phyloP scores from a whole-genome alignment of 2,329 filamentous ascomycete species.

The Penicillium brevicompactum region DNA sequence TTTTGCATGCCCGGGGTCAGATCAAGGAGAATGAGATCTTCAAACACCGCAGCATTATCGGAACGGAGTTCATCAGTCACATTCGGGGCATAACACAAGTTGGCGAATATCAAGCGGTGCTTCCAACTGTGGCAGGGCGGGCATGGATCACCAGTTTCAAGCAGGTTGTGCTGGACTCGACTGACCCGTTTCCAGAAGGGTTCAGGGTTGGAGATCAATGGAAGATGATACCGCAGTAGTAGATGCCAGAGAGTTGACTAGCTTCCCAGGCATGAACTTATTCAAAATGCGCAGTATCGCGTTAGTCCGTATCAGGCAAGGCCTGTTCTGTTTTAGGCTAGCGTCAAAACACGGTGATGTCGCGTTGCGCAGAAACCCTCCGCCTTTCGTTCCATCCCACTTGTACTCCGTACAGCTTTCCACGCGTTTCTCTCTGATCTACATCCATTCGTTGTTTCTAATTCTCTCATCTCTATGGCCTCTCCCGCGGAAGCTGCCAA shows the following conservation, averaged over 20 bases:
- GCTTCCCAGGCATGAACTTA: neutral
- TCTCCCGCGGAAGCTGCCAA: neutral
- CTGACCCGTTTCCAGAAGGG: conserved; percentile 48
- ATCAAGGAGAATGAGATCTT: conserved; percentile 42
- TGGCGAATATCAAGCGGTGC: conserved; percentile 42
- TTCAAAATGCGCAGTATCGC: neutral
- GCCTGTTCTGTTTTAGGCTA: neutral
- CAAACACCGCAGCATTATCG: conserved; percentile 46
- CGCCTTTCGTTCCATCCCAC: neutral
- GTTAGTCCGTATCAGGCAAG: neutral
- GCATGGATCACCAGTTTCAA: conserved; percentile 52
- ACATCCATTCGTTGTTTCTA: neutral
- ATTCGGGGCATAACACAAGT: conserved; percentile 44
- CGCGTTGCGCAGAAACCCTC: neutral
- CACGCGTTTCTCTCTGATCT: neutral
- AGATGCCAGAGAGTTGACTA: neutral
- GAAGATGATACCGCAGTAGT: conserved; percentile 16
- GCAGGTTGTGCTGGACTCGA: conserved; percentile 47
- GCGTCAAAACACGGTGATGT: neutral
- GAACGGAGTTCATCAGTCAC: conserved; percentile 45
- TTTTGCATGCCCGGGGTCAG: conserved; percentile 46
- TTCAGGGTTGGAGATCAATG: conserved; percentile 43
- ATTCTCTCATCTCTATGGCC: neutral
- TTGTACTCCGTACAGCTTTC: neutral
- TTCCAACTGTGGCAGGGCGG: conserved; percentile 46